A percentile compares a stretch with the other conserved stretches of the same genome.
phyloP scores from a whole-genome alignment of 805 yeast species.

The Saccharomycopsis javanensis region DNA sequence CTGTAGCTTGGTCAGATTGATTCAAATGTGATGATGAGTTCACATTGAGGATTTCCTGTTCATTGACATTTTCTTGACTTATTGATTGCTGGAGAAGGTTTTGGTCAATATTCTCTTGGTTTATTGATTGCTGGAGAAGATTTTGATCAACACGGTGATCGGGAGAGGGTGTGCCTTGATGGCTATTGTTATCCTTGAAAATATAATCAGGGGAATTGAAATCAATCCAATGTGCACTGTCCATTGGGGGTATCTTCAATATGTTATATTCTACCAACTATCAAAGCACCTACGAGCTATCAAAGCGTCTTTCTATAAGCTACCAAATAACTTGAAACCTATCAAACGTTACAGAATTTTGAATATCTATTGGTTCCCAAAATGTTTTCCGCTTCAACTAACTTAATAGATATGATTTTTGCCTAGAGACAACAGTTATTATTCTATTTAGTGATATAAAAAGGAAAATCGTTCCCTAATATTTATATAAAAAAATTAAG shows the following conservation, averaged over 20 bases:
- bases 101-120: neutral
- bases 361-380: too few species aligned
- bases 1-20: neutral
- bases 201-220: slow-evolving; percentile 16
- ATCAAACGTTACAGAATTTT: too few species aligned
- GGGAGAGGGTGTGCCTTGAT: neutral
- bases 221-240: slow-evolving; percentile 18
- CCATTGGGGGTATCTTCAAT: slow-evolving; percentile 6
- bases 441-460: too few species aligned
- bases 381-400: too few species aligned
- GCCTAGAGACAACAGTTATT: too few species aligned
- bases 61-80: neutral
- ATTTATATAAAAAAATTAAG: too few species aligned
- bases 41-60: neutral
- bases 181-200: slow-evolving; percentile 6
- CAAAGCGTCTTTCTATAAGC: too few species aligned
- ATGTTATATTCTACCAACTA: neutral
- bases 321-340: too few species aligned
- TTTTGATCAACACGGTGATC: neutral
- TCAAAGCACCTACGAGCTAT: too few species aligned
- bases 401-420: too few species aligned
- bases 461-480: too few species aligned
- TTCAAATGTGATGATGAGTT: neutral
- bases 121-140: neutral
- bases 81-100: neutral